Evolutionary conservation across 345 rosid genomes (phyloP).

Genomic region (Luvunga scandens): DNA sequence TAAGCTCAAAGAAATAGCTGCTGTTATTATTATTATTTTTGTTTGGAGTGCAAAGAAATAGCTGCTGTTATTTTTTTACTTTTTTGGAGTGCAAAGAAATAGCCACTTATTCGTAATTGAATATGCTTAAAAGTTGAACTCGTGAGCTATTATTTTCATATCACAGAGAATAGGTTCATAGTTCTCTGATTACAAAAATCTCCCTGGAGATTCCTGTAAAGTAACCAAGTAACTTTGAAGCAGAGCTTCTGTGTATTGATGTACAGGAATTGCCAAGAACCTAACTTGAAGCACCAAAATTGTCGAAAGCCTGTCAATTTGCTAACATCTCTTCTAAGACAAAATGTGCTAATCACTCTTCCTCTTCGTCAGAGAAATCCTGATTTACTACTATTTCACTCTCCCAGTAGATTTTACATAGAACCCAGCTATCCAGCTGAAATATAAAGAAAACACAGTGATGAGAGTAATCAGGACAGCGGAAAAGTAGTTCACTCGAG

Average conservation of each 20-base stretch:
- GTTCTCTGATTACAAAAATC: not conserved
- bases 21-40: too few species aligned
- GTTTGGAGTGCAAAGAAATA: not conserved
- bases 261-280: not conserved
- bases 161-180: not conserved
- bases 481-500: not conserved
- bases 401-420: slow-evolving; percentile 1
- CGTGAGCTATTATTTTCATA: not conserved
- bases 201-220: not conserved
- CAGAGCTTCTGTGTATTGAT: not conserved
- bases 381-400: not conserved
- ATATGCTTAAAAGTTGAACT: not conserved
- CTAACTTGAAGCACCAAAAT: not conserved
- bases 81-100: not conserved
- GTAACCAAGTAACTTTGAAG: not conserved
- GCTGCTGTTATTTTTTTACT: not conserved
- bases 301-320: not conserved
- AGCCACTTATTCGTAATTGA: not conserved
- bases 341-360: not conserved
- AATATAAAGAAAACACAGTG: not conserved
- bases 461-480: not conserved
- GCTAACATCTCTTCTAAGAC: not conserved
- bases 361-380: slow-evolving; percentile 9
- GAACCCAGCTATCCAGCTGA: slow-evolving; percentile 11
- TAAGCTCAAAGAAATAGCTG: not conserved